Base-by-base conservation (phyloP, 305 asterid genomes). In the Fraxinus albicans region DNA sequence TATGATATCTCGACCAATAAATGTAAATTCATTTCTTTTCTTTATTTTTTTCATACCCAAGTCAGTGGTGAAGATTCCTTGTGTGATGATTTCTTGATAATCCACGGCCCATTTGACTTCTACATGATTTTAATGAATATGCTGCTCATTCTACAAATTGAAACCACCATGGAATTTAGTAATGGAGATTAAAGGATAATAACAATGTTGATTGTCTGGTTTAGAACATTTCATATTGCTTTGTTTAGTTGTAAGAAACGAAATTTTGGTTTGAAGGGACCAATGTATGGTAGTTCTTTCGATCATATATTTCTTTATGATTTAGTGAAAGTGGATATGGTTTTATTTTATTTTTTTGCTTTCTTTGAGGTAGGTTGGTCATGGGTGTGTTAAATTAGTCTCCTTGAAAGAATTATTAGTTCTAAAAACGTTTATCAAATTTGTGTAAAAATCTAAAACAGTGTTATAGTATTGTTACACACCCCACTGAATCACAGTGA, bases 1-100 rank as follows among this genome's bases (percentile, higher is more conserved):
- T 78, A 29, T 55, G 80, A 58, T 40, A 84, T 82, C 86, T 76
- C 80, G 21, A 65, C 27, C 77, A 67, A 47, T 33, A 15, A 23
- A 58, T 80, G 7, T 27, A 29, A 78, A 31, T 78, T 38, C 31
- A 25, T 50, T 42, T 76, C 67, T 38, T 35, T 9, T 42, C 53
- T 42, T 42, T 12, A 10, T 60, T 4, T 82, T 73, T 50, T 67
- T 13, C 35, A 25, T 12, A 78, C 77, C 74, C 29, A 50, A 75
- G 38, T 73, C 79, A 50, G 79, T 58, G 42, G 50, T 75, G 58
- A 21, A n/a, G 63, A 42, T 42, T 40, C 23, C 21, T 76, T 40
- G 63, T 53, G 25, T 53, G 34, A 21, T 40, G 12, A 44, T 42
- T 76, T 23, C 36, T 76, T 40, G 79, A 38, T 76, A 21, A 8